Evolutionary conservation across 805 yeast species (phyloP), one percentile per base, ranked within the genome.

Genomic region (Maudiozyma saulgeensis): DNA sequence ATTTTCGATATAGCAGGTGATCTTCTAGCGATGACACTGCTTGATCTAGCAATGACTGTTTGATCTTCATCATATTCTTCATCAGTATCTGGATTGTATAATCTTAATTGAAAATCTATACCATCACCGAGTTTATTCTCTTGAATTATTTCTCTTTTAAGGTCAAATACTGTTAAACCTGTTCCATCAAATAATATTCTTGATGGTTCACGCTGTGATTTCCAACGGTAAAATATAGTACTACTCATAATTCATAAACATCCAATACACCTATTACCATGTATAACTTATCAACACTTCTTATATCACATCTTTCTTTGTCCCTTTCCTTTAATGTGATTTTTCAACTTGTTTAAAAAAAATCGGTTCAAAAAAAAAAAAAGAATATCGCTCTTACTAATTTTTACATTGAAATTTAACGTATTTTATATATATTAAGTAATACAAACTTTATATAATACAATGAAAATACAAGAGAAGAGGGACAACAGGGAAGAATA

Each of bases 101-200:
- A 60, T 43, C 78, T 68, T 39, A 93, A 69, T 62, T 87, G 93
- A 59, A 90, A 89, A 61, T 87, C 96, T 2, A 82, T 78, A 1
- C 96, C 95, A 51, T 81, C 82, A 6, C 90, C 88, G 15, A 93
- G 72, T 57, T 81, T 85, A 66, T 90, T 91, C 39, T 81, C 87
- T 18, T 76, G 67, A 41, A 93, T 84, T 46, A 93, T 88, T 57
- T 93, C 98, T 53, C 91, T 81, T 68, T 93, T 93, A 52, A 93
- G 71, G 62, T 93, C 99, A 68, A 91, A 93, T 1, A 90, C 96
- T 1, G 96, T 87, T 41, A 93, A 80, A 28, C 98, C 97, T 0
- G 99, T 91, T 19, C 99, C 99, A 65, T 93, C 99, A 62, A 93
- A 93, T 44, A 82, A 76, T 26, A 93, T 79, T 41, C 95, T 77